Base-by-base conservation (phyloP, 1,284 basidiomycete species). In the Papiliotrema laurentii region DNA sequence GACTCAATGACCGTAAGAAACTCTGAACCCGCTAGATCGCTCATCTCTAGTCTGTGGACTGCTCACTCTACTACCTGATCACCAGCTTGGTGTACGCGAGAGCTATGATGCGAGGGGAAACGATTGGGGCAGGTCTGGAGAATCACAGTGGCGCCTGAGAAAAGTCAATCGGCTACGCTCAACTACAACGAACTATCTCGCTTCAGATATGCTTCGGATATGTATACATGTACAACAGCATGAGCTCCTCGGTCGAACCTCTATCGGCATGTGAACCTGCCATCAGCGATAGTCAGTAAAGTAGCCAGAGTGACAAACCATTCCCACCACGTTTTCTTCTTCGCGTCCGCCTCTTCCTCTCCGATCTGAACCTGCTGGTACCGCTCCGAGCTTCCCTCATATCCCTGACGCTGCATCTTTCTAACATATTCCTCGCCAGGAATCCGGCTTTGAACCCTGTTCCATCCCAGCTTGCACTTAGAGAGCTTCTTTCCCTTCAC, bases 61-160 rank as follows among this genome's bases (percentile, higher is more conserved):
- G 57, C 40, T 59, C 61, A 3, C 35, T 63, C 3, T 63, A 63
- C 52, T 59, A 54, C 43, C 40, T 59, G 25, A 58, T 63, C 44
- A 54, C 54, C 4, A 51, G 57, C 13, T 25, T 43, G 7, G 59
- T 61, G 7, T 63, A 61, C 34, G 47, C 35, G 3, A 28, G 47
- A n/a, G 59, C 61, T 2, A 51, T 55, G 41, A 30, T 39, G 18
- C 43, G 49, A 19, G 54, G 54, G 14, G 59, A 61, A 33, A 37
- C 38, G 2, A 56, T 63, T 3, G 27, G 24, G 26, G 31, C 5
- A 24, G 21, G 13, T n/a, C 11, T 19, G n/a, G 34, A 22, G 21
- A 14, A 19, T 16, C n/a, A 18, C 4, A 35, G 46, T 16, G 44
- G 47, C 35, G 49, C 39, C n/a, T 43, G 30, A 33, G 28, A 14